Conservation (phyloP, 306 rosid species). For the Begonia loranthoides region DNA sequence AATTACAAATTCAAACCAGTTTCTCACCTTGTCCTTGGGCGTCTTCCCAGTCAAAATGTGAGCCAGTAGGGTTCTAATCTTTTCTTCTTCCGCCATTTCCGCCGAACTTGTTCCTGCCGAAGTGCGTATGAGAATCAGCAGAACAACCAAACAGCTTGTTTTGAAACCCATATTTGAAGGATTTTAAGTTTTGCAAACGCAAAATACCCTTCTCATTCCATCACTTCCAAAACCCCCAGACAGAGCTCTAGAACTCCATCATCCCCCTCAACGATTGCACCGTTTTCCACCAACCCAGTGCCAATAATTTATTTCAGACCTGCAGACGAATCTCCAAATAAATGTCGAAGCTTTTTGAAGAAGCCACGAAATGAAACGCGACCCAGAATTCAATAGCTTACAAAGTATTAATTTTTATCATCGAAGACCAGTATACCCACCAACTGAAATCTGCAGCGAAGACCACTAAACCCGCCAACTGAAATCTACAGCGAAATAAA, state of each 20-base stretch:
- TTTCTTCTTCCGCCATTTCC: slow-evolving; percentile 30
- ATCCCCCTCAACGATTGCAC: no score
- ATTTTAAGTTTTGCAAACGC: slow-evolving; percentile 29
- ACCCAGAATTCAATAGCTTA: no score
- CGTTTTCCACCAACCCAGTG: no score
- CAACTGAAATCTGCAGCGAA: no score
- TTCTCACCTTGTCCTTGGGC: slow-evolving; percentile 51
- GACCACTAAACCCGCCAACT: no score
- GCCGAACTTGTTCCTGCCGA: slow-evolving; percentile 23
- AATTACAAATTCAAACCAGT: slow-evolving; percentile 5
- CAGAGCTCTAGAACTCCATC: no score
- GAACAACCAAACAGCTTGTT: slow-evolving; percentile 38
- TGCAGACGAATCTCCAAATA: slow-evolving; percentile 20
- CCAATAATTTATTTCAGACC: slow-evolving; percentile 14
- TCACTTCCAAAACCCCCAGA: slow-evolving; percentile 25
- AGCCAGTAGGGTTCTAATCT: slow-evolving; percentile 34
- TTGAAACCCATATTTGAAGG: slow-evolving; percentile 34
- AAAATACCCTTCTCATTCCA: slow-evolving; percentile 37
- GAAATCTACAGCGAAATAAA: no score
- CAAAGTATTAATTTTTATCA: no score
- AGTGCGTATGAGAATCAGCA: slow-evolving; percentile 31
- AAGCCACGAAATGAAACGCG: no score
- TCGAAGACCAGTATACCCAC: no score
- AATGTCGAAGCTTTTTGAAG: neutral
- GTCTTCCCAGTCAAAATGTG: slow-evolving; percentile 41